Percentiles rank a stretch among this genome's conserved stretches.
Conservation (phyloP, 805 yeast genomes). For the Candida hungchunana region DNA sequence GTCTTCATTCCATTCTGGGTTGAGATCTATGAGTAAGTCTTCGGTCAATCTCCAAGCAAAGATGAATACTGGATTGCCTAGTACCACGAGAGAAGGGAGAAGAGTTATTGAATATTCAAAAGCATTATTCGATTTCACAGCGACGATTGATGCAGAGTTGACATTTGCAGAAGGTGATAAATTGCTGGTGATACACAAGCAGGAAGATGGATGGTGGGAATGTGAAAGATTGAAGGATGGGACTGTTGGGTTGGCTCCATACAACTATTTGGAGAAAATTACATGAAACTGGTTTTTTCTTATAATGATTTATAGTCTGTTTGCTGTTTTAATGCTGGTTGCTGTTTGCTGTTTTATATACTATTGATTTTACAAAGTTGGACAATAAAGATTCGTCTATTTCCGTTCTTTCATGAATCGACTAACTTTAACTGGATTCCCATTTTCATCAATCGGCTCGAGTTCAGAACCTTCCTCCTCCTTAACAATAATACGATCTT, state of each 20-base stretch:
- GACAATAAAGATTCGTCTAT: neutral
- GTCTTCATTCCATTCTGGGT: constrained; percentile 26
- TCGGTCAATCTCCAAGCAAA: constrained; percentile 24
- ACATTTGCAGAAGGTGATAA: constrained; percentile 55
- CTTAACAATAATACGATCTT: constrained; percentile 17
- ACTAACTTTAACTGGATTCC: constrained; percentile 56
- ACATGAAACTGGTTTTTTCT: neutral
- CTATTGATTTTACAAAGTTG: too few relatives aligned
- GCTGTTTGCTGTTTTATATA: neutral
- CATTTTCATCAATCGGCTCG: constrained; percentile 66
- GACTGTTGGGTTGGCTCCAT: constrained; percentile 54
- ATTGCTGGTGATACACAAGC: constrained; percentile 48
- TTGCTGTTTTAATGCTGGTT: neutral
- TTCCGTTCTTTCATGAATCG: constrained; percentile 50
- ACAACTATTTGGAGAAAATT: constrained; percentile 42
- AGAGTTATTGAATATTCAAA: constrained; percentile 47
- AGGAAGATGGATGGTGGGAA: constrained; percentile 76
- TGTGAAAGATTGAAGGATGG: constrained; percentile 47
- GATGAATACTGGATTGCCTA: constrained; percentile 38
- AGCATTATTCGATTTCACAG: constrained; percentile 56
- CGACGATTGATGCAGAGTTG: constrained; percentile 57
- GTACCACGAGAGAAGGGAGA: constrained; percentile 47
- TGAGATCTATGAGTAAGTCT: constrained; percentile 23
- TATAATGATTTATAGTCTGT: neutral
- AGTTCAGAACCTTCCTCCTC: constrained; percentile 49